Percentiles rank a stretch among this genome's conserved stretches.
Evolutionary conservation across 1,284 basidiomycete species (phyloP).

Genomic region (Rhodotorula sp.): DNA sequence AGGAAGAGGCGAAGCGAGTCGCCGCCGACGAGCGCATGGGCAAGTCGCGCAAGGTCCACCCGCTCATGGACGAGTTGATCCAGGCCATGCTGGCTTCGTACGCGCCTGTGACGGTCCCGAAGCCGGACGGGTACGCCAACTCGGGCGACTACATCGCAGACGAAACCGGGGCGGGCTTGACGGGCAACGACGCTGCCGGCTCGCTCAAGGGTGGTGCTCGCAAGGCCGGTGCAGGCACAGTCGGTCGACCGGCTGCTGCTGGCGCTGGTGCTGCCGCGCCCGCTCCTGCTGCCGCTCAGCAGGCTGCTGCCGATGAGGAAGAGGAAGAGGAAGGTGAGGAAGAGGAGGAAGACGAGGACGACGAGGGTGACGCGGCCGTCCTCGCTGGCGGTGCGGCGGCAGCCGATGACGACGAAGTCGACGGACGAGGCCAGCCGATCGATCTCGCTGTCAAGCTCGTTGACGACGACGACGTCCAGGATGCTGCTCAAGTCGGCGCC

Average conservation of each 20-base stretch:
- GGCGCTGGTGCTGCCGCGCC: not conserved
- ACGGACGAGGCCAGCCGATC: constrained; percentile 47
- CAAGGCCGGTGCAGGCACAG: constrained; percentile 3
- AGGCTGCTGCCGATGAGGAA: constrained; percentile 40
- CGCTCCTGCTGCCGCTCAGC: constrained; percentile 37
- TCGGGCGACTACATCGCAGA: constrained; percentile 43
- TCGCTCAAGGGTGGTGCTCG: not conserved
- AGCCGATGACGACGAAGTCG: constrained; percentile 29
- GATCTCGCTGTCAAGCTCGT: constrained; percentile 44
- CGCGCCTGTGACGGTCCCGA: constrained; percentile 30
- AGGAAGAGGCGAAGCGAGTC: constrained; percentile 47
- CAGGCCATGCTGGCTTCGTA: constrained; percentile 39
- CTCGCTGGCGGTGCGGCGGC: constrained; percentile 20
- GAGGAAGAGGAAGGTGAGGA: constrained; percentile 41
- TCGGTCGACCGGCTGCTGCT: not conserved
- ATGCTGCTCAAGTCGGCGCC: constrained; percentile 31
- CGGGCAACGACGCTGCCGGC: constrained; percentile 32
- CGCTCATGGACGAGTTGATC: constrained; percentile 51
- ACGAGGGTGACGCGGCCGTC: constrained; percentile 35
- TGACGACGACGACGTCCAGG: constrained; percentile 39
- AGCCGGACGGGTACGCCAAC: constrained; percentile 34
- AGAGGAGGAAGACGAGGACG: constrained; percentile 41
- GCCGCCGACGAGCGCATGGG: constrained; percentile 31
- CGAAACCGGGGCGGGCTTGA: constrained; percentile 38
- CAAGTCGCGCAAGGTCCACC: constrained; percentile 38